These are phyloP conservation scores for Lentinula guzmanii DNA, from an alignment of 768 basidiomycete species.

Conservation along the genomic window DNA sequence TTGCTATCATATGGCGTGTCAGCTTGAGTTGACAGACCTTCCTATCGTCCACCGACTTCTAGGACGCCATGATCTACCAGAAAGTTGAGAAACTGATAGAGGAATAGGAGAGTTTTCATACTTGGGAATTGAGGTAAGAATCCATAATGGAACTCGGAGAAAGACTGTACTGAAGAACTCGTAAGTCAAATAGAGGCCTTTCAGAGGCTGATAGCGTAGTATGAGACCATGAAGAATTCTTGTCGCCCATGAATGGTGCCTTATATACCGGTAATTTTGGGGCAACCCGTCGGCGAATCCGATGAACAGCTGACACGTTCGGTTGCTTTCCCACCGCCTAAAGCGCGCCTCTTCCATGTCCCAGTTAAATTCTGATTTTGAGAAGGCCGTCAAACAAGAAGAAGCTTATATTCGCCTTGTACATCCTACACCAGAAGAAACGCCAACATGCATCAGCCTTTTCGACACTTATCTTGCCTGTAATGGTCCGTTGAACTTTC, in stretches of 20 bases:
- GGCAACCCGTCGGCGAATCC: background rate
- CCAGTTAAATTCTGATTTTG: conserved; percentile 42
- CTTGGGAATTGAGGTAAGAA: conserved; percentile 31
- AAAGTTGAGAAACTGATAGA: background rate
- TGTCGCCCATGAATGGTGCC: background rate
- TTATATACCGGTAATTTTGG: background rate
- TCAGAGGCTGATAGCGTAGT: conserved; percentile 42
- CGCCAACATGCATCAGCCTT: conserved; percentile 75
- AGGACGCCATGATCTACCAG: conserved; percentile 34
- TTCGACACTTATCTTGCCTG: conserved; percentile 72
- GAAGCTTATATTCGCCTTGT: conserved; percentile 54
- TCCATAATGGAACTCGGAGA: conserved; percentile 44
- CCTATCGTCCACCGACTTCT: conserved; percentile 39
- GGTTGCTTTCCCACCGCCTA: background rate
- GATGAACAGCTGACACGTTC: background rate
- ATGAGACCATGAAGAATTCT: conserved; percentile 19
- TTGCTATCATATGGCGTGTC: conserved; percentile 21
- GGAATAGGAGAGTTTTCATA: conserved; percentile 9
- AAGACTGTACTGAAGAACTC: conserved; percentile 31
- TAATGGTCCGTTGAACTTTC: conserved; percentile 39
- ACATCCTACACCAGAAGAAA: conserved; percentile 72
- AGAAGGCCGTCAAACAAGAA: conserved; percentile 61
- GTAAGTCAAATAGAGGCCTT: conserved; percentile 40
- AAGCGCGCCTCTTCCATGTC: background rate
- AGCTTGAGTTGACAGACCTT: conserved; percentile 31